A percentile compares a stretch with the other conserved stretches of the same genome.
These are phyloP conservation scores for Didymella pinodella DNA, from an alignment of 2,329 filamentous ascomycete genomes.

Conservation along the genomic window DNA sequence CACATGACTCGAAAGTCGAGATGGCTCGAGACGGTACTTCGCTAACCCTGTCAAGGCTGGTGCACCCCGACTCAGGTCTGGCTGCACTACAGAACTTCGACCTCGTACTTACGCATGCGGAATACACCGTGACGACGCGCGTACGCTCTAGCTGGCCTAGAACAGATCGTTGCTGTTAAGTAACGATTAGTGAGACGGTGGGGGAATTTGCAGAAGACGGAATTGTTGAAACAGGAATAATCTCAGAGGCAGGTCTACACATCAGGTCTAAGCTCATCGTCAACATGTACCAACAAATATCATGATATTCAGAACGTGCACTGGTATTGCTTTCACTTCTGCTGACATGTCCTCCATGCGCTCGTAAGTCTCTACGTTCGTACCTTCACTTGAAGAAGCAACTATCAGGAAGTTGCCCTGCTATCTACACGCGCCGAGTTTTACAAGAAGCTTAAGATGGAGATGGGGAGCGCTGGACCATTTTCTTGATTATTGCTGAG, in stretches of 20 bases:
- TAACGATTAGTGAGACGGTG: not conserved
- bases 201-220: not conserved
- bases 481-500: not conserved
- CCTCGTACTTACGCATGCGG: not conserved
- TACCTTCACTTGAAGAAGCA: not conserved
- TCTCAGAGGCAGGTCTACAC: not conserved
- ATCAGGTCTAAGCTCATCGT: conserved; percentile 1
- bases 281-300: not conserved
- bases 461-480: not conserved
- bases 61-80: not conserved
- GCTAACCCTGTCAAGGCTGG: not conserved
- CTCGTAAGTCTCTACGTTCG: not conserved
- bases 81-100: not conserved
- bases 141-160: not conserved
- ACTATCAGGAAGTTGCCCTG: not conserved
- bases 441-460: not conserved
- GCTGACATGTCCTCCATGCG: not conserved
- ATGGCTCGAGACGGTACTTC: not conserved
- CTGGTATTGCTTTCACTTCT: not conserved
- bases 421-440: not conserved
- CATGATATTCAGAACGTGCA: not conserved
- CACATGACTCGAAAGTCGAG: conserved; percentile 10
- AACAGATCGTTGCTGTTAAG: not conserved
- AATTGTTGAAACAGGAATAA: not conserved
- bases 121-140: not conserved